Evolutionary conservation across 441 rosid species (phyloP).

Genomic region (Gossypium davidsonii): DNA sequence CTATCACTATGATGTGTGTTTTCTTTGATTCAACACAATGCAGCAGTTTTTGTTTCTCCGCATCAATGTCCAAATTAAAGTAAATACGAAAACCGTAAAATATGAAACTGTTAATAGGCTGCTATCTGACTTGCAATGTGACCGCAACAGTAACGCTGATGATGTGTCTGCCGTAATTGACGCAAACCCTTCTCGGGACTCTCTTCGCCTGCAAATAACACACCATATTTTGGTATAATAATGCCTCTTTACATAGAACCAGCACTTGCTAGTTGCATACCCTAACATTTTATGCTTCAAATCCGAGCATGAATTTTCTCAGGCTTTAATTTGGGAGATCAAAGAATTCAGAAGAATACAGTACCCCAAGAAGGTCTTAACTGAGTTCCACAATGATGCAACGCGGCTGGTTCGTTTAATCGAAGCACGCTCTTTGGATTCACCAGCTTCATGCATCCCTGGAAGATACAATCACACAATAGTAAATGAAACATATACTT

Average conservation of each 20-base stretch:
- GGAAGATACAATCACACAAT: slow-evolving; percentile 6
- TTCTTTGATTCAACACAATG: slow-evolving; percentile 2
- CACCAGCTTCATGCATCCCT: slow-evolving; percentile 25
- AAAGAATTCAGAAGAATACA: not conserved
- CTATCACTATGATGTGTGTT: slow-evolving; percentile 5
- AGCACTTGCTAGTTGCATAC: not conserved
- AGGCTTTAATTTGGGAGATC: not conserved
- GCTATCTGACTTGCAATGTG: slow-evolving; percentile 23
- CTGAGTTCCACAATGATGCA: slow-evolving; percentile 48
- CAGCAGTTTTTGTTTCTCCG: slow-evolving; percentile 17
- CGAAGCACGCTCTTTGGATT: slow-evolving; percentile 22
- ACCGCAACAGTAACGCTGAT: slow-evolving; percentile 16
- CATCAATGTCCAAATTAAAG: slow-evolving; percentile 20
- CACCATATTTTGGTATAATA: no score
- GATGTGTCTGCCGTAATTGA: slow-evolving; percentile 25
- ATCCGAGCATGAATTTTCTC: not conserved
- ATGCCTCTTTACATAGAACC: no score
- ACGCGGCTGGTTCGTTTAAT: slow-evolving; percentile 20
- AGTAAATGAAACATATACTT: not conserved
- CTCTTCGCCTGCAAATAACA: slow-evolving; percentile 31
- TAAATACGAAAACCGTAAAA: slow-evolving; percentile 24
- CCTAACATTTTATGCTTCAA: not conserved
- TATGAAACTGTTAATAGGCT: slow-evolving; percentile 19
- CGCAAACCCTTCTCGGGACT: slow-evolving; percentile 43
- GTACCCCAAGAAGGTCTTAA: slow-evolving; percentile 56